A percentile compares a stretch with the other conserved stretches of the same genome.
Conservation (phyloP, 1,284 basidiomycete species). For the Cutaneotrichosporon cyanovorans region DNA sequence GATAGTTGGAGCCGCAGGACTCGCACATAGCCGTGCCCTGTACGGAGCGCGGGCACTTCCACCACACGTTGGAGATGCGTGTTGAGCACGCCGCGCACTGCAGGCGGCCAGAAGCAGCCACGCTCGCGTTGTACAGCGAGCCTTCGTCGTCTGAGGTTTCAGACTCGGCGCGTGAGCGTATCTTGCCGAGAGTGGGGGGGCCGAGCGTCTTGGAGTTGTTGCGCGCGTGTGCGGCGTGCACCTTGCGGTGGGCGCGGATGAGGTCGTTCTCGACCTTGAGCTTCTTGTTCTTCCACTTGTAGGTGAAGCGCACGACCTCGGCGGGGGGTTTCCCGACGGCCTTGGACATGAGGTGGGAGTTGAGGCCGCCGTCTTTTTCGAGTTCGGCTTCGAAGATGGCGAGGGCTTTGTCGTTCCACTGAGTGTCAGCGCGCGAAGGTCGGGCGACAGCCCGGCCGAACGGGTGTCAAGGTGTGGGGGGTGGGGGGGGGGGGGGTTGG, state of each 20-base stretch:
- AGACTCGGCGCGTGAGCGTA: slow-evolving; percentile 23
- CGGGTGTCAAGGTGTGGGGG: too few species aligned
- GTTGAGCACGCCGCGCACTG: slow-evolving; percentile 69
- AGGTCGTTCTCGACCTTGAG: slow-evolving; percentile 42
- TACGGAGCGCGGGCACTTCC: slow-evolving; percentile 75
- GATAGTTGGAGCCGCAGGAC: slow-evolving; percentile 63
- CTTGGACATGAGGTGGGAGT: slow-evolving; percentile 37
- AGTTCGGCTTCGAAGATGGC: slow-evolving; percentile 34
- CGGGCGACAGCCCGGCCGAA: too few species aligned
- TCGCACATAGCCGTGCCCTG: slow-evolving; percentile 65
- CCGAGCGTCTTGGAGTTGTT: slow-evolving; percentile 37
- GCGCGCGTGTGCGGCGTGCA: slow-evolving; percentile 32
- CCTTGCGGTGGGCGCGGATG: slow-evolving; percentile 34
- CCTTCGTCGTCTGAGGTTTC: slow-evolving; percentile 53
- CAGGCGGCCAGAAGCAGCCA: slow-evolving; percentile 19
- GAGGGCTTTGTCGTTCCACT: slow-evolving; percentile 26
- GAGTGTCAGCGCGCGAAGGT: too few species aligned
- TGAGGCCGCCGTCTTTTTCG: slow-evolving; percentile 40
- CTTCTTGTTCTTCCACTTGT: slow-evolving; percentile 45
- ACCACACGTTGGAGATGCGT: slow-evolving; percentile 67
- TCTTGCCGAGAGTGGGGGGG: slow-evolving; percentile 34
- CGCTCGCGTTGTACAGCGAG: slow-evolving; percentile 27
- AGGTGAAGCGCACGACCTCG: slow-evolving; percentile 42
- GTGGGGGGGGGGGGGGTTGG: too few species aligned
- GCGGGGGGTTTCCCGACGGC: slow-evolving; percentile 31